Base-by-base conservation (phyloP, 1,139 yeast species). In the Nadsonia commutata region DNA sequence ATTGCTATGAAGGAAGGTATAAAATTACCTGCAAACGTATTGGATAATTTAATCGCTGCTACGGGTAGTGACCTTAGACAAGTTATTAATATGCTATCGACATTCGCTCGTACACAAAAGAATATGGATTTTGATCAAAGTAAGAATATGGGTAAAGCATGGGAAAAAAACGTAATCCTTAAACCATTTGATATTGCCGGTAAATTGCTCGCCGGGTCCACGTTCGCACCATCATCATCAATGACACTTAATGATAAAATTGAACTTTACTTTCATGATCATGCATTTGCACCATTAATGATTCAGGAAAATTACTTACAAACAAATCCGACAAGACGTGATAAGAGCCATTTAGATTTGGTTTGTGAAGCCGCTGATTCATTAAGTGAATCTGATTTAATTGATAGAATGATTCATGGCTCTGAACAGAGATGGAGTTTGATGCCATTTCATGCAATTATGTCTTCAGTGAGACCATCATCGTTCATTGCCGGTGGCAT, bases 341-440 rank as follows among this genome's bases (percentile, higher is more conserved):
- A 38, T 39, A 38, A 27, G 39, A 67, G 71, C 20, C 85, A 79
- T 52, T 62, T 90, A 46, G 70, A 72, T 50, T 67, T 76, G 31
- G 78, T 81, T 1, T 80, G 85, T 1, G 66, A 67, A 23, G 98
- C 98, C 0, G 85, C 97, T 0, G 88, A 85, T 51, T 76, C 84
- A 44, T 84, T 93, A 41, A 79, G 93, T 38, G 72, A 73, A 45
- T 81, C 90, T 16, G 98, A 93, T 58, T 60, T 79, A 23, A 79
- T 88, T 18, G 95, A 86, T 57, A 67, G 76, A 22, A 69, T 76
- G 58, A 88, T 93, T 47, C 81, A 94, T 55, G 82, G 94, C 37
- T 75, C 94, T 40, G 95, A 88, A 54, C 98, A 90, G 62, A 88
- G 84, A 54, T 93, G 99, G 99, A 77, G 93, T 50, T 68, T 93